phyloP scores from a whole-genome alignment of 768 basidiomycete species.

The Serpula lacrymans region DNA sequence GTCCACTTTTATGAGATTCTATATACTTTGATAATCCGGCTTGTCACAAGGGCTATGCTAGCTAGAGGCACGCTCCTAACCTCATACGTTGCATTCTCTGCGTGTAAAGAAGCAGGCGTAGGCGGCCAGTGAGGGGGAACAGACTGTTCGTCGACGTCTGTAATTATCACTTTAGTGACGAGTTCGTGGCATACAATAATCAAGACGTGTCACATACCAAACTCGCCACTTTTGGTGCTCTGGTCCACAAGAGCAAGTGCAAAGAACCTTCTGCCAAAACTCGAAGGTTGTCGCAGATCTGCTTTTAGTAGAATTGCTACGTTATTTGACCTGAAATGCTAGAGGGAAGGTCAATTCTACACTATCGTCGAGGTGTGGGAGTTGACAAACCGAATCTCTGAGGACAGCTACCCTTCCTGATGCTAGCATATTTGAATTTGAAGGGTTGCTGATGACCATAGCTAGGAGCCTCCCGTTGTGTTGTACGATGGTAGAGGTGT shows the following conservation, averaged over 20 bases:
- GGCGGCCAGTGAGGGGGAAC: slow-evolving; percentile 82
- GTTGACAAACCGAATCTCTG: slow-evolving; percentile 67
- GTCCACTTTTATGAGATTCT: background rate
- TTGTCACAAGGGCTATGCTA: slow-evolving; percentile 76
- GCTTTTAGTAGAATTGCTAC: slow-evolving; percentile 70
- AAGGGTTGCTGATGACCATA: slow-evolving; percentile 55
- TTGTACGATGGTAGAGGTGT: slow-evolving; percentile 56
- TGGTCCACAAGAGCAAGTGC: slow-evolving; percentile 70
- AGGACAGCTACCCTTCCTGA: slow-evolving; percentile 82
- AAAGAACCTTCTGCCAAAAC: slow-evolving; percentile 54
- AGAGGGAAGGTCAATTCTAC: slow-evolving; percentile 6
- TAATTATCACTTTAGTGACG: background rate
- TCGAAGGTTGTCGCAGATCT: slow-evolving; percentile 45
- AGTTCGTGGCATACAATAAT: background rate
- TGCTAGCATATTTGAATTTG: slow-evolving; percentile 64
- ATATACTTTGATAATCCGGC: slow-evolving; percentile 64
- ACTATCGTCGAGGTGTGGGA: background rate
- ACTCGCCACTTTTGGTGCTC: slow-evolving; percentile 51
- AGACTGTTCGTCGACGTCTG: slow-evolving; percentile 56
- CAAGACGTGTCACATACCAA: slow-evolving; percentile 37
- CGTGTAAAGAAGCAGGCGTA: slow-evolving; percentile 39
- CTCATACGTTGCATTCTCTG: slow-evolving; percentile 62
- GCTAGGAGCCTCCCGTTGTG: slow-evolving; percentile 61
- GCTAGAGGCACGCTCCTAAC: slow-evolving; percentile 59
- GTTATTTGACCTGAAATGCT: slow-evolving; percentile 77